phyloP scores from a whole-genome alignment of 331 rosid species.

The Ulmus americana region DNA sequence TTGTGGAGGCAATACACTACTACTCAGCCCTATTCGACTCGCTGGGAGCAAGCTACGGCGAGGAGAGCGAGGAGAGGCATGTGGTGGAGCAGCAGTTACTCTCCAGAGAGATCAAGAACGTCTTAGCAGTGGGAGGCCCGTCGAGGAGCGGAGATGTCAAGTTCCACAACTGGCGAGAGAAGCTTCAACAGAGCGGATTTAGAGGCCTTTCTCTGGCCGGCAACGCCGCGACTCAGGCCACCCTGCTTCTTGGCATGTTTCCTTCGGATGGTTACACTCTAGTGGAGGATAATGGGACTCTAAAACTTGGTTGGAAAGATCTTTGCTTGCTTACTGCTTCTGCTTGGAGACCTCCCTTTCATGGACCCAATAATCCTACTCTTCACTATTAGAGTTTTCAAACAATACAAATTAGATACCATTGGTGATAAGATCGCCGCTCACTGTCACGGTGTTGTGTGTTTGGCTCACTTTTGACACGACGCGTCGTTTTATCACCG shows the following conservation, averaged over 20 bases:
- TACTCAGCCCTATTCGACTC: conserved; percentile 93
- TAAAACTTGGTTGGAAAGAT: conserved; percentile 97
- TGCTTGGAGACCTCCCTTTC: conserved; percentile 88
- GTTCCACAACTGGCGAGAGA: conserved; percentile 93
- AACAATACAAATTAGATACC: no score
- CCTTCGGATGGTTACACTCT: conserved; percentile 93
- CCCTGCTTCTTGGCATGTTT: conserved; percentile 82
- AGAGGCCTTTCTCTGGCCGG: conserved; percentile 82
- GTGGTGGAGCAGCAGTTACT: conserved; percentile 91
- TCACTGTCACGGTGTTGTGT: no score
- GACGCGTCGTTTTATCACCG: no score
- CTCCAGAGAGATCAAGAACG: conserved; percentile 84
- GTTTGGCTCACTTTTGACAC: no score
- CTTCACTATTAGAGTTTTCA: conserved; percentile 19
- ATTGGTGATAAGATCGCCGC: no score
- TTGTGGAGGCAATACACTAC: conserved; percentile 96
- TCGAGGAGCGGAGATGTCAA: conserved; percentile 77
- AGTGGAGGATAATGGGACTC: conserved; percentile 93
- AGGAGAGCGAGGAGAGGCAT: conserved; percentile 92
- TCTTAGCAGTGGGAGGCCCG: conserved; percentile 86
- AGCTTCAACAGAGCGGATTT: conserved; percentile 79
- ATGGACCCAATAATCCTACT: conserved; percentile 20
- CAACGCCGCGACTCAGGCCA: conserved; percentile 91
- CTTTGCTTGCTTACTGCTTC: conserved; percentile 97
- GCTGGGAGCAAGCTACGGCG: conserved; percentile 85